Base-by-base conservation (phyloP, 116 monocot species). In the Papilionanthe hybrid region DNA sequence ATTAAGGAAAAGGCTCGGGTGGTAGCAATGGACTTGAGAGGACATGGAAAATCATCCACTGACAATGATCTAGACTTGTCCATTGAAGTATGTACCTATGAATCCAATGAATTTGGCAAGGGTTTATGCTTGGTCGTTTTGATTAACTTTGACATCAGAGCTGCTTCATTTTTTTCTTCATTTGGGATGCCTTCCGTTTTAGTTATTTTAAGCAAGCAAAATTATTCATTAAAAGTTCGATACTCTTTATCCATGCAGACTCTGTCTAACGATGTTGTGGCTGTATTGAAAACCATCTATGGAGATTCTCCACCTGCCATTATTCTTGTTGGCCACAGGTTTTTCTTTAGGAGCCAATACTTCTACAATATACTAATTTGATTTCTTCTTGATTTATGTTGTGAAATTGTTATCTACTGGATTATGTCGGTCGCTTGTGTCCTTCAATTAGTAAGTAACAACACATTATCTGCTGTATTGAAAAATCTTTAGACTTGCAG, bases 301-400 rank as follows among this genome's bases (percentile, higher is more conserved):
- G 93, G 95, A 79, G 92, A 93, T 84, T 90, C 99, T 77, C 89
- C 99, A 55, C 99, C 99, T 76, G 95, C 99, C 49, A 92, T 95
- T 83, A 85, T 99, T 80, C 90, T 99, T 83, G 90, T 92, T 81
- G 99, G 99, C 74, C 98, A 98, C 94, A 98, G 98, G 98, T 94
- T 84, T 42, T 78, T 58, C 44, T 72, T 45, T 60, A 78, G 60
- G 19, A 65, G 60, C 30, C 60, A 41, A 2, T 44, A 23, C 22
- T 75, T 5, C 75, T 27, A 49, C 13, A 42, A 49, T 17, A 48
- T 25, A 19, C 49, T 73, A 48, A 49, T 48, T 75, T 27, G 48
- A 48, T 75, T 49, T 11, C 49, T 77, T 42, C 56, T 27, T 43
- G 12, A 23, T 75, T 75, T 75, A 27, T 28, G 25, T 42, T 9